Percentiles rank a stretch among this genome's conserved stretches.
Conservation (phyloP, 176 grass and related monocot species). For the Otatea glauca region DNA sequence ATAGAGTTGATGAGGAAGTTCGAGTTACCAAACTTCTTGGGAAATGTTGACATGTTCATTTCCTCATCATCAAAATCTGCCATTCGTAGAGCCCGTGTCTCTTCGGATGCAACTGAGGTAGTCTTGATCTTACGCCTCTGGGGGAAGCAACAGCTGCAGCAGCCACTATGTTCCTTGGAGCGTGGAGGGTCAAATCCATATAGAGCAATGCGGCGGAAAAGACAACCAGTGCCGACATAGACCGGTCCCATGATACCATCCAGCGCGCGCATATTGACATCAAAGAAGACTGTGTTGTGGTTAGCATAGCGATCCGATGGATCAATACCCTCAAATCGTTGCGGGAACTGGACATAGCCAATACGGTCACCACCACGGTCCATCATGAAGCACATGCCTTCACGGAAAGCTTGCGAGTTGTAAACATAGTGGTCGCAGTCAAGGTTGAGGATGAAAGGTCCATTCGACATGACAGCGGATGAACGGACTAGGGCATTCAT, state of each 20-base stretch:
- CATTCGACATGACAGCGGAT: constrained; percentile 97
- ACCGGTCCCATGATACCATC: constrained; percentile 93
- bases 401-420: constrained; percentile 92
- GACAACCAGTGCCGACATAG: constrained; percentile 91
- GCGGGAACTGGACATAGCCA: constrained; percentile 94
- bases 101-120: constrained; percentile 53
- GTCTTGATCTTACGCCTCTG: constrained; percentile 59
- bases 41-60: constrained; percentile 87
- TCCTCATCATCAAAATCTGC: constrained; percentile 86
- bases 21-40: constrained; percentile 97
- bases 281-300: constrained; percentile 98
- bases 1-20: constrained; percentile 85
- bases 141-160: constrained; percentile 89
- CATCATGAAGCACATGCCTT: constrained; percentile 99
- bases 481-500: constrained; percentile 97
- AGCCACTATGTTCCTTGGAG: constrained; percentile 80
- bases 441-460: constrained; percentile 98
- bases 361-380: constrained; percentile 93
- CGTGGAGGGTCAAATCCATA: constrained; percentile 96
- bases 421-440: constrained; percentile 98
- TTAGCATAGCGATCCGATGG: constrained; percentile 98
- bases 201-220: constrained; percentile 87
- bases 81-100: constrained; percentile 81
- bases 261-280: constrained; percentile 90
- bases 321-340: constrained; percentile 97